These are phyloP conservation scores for Nannizziopsis barbatae DNA, from an alignment of 2,329 filamentous ascomycete species.

Conservation along the genomic window DNA sequence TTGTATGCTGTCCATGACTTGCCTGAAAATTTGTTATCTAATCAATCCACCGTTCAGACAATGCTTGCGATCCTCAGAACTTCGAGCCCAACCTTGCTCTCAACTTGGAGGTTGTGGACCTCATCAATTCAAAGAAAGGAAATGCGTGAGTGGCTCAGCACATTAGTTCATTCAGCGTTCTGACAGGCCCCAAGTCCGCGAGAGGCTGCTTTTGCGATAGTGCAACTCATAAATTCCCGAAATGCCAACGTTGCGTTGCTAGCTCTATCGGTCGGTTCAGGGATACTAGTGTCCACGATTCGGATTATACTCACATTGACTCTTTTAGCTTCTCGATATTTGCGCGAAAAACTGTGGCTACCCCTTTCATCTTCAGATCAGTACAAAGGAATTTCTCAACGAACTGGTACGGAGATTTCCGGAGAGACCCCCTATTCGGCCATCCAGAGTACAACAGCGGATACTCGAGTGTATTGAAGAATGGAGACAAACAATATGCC, in stretches of 20 bases:
- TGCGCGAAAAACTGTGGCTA: conserved; percentile 99
- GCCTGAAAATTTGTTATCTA: not conserved
- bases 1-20: conserved; percentile 38
- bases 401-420: conserved; percentile 94
- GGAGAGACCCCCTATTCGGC: conserved; percentile 76
- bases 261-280: conserved; percentile 54
- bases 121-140: conserved; percentile 96
- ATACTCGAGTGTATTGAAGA: conserved; percentile 96
- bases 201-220: conserved; percentile 86
- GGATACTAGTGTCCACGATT: not conserved
- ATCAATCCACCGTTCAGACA: conserved; percentile 42
- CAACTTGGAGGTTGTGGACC: conserved; percentile 89
- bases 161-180: conserved; percentile 7
- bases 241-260: conserved; percentile 91
- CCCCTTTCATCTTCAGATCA: conserved; percentile 95
- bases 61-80: conserved; percentile 92
- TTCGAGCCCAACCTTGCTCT: conserved; percentile 95
- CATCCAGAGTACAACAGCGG: conserved; percentile 76
- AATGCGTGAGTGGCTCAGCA: conserved; percentile 48
- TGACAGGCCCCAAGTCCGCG: conserved; percentile 51
- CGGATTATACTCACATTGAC: not conserved
- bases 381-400: conserved; percentile 97
- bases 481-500: conserved; percentile 96
- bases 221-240: conserved; percentile 89
- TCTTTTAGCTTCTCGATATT: conserved; percentile 69